These are phyloP conservation scores for Aphanomyces cochlioides DNA, from an alignment of 352 stramenopile species.

Conservation along the genomic window DNA sequence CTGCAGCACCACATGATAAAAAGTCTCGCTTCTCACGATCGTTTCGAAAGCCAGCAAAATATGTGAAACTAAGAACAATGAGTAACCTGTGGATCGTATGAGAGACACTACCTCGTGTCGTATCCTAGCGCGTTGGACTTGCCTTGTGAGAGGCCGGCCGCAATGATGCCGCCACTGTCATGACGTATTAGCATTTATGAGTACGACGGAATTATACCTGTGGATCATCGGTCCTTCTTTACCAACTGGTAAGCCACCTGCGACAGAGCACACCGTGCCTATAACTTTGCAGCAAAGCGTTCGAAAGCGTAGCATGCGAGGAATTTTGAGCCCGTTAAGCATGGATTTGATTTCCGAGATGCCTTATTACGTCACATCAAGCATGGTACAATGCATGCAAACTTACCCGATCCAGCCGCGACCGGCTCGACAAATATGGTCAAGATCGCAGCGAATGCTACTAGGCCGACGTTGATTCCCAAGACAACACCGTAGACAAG, in stretches of 20 bases:
- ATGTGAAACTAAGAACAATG: conserved; percentile 53
- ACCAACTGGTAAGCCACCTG: conserved; percentile 79
- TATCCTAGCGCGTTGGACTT: conserved; percentile 71
- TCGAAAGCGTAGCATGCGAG: conserved; percentile 60
- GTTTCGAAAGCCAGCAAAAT: conserved; percentile 85
- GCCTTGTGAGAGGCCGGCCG: conserved; percentile 67
- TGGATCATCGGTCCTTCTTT: conserved; percentile 93
- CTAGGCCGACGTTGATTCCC: conserved; percentile 66
- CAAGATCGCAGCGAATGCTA: conserved; percentile 64
- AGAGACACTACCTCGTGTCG: conserved; percentile 49
- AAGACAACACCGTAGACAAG: conserved; percentile 66
- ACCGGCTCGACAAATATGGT: conserved; percentile 73
- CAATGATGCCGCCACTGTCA: conserved; percentile 65
- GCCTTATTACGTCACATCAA: conserved; percentile 36
- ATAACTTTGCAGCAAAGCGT: conserved; percentile 88
- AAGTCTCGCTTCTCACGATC: conserved; percentile 88
- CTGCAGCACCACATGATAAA: conserved; percentile 80
- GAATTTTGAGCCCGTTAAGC: conserved; percentile 89
- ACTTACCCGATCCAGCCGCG: conserved; percentile 62
- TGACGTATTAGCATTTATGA: not conserved
- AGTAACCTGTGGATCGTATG: not conserved
- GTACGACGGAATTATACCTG: conserved; percentile 40
- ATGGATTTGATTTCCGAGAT: conserved; percentile 93
- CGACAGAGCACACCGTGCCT: conserved; percentile 81
- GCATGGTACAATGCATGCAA: conserved; percentile 5